Base-by-base conservation (phyloP, 805 yeast genomes). In the Wickerhamiella parazyma region DNA sequence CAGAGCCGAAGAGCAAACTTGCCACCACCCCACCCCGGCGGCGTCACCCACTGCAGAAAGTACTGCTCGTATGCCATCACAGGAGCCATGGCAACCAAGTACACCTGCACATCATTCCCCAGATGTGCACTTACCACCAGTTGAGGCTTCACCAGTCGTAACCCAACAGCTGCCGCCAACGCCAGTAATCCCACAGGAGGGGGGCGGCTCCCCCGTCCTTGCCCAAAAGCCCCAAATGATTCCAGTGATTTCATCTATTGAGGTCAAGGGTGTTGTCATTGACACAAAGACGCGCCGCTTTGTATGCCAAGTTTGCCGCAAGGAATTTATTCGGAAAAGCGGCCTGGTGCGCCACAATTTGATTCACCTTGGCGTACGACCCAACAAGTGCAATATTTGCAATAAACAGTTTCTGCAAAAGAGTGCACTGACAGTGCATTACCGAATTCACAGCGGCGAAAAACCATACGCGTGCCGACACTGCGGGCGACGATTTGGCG, bases 401-500 rank as follows among this genome's bases (percentile, higher is more conserved):
- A 70, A 73, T 38, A 83, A 84, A 58, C 76, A 73, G 43, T 85
- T 85, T 64, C 78, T 82, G 52, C 72, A 94, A 55, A 87, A 94
- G 7, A 78, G 86, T 9, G 83, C 91, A 1, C 65, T 84, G 44
- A 79, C 77, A 49, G 84, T 87, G 3, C 95, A 85, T 60, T 67
- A 71, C 50, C 73, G 83, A 50, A 79, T 82, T 6, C 95, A 85
- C 58, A 78, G 85, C 19, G 86, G 86, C n/a, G 85, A 77, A 54
- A 78, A 78, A 51, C 86, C 86, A 7, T 79, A 74, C 55, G 62
- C 63, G 45, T 79, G 85, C 57, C 58, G 65, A 12, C 49, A 53
- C 12, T 64, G 68, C 45, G 49, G 47, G 19, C 55, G 61, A 21
- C 53, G 56, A 14, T 61, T 61, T 44, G 57, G 63, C 41, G 65